Evolutionary conservation across 192 early-diverging fungal genomes (phyloP).

Genomic region (Ambispora gerdemannii): DNA sequence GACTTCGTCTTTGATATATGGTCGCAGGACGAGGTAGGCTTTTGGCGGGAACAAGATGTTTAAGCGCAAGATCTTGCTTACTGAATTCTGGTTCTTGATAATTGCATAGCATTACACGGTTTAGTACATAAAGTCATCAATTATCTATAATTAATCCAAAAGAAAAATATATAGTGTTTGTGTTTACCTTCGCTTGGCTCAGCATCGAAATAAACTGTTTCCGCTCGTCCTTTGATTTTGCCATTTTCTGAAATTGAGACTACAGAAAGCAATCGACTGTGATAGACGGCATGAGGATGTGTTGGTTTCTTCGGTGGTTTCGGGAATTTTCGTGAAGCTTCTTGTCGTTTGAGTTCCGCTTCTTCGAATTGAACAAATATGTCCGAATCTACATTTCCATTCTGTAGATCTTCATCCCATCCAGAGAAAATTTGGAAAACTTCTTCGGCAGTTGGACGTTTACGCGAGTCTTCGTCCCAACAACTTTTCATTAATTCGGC

Average conservation of each 20-base stretch:
- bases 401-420: neutral
- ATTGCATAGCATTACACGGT: neutral
- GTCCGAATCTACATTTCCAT: neutral
- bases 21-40: neutral
- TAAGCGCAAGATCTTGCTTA: neutral
- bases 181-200: neutral
- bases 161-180: neutral
- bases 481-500: slow-evolving; percentile 1
- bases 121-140: too few species aligned
- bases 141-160: too few species aligned
- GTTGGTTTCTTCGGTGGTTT: neutral
- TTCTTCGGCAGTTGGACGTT: slow-evolving; percentile 13
- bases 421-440: neutral
- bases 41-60: neutral
- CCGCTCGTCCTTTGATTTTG: neutral
- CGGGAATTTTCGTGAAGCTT: neutral
- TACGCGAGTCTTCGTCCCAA: neutral
- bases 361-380: neutral
- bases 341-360: neutral
- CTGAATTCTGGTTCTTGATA: neutral
- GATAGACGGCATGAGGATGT: neutral
- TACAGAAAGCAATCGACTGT: neutral
- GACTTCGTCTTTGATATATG: neutral
- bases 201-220: neutral
- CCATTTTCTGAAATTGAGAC: neutral